A percentile compares a stretch with the other conserved stretches of the same genome.
Evolutionary conservation across 164 flowering plant species (phyloP).

Genomic region (Vitis labrusca): DNA sequence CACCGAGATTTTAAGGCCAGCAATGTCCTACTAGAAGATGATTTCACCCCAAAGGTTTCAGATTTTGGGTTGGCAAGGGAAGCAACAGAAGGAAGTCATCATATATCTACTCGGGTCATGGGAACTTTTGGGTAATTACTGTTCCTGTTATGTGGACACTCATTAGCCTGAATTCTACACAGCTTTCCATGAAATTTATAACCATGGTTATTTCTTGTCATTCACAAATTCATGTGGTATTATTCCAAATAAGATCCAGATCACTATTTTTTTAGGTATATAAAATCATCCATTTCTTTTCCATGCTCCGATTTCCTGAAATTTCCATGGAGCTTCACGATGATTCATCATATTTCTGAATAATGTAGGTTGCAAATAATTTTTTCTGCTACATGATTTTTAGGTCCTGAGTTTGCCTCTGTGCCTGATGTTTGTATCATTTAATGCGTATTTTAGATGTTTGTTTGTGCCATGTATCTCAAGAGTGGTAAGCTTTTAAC

Average conservation of each 20-base stretch:
- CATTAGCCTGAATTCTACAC: too few species aligned
- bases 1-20: slow-evolving; percentile 98
- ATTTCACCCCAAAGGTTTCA: slow-evolving; percentile 94
- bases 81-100: slow-evolving; percentile 76
- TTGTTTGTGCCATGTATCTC: too few species aligned
- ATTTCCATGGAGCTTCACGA: slow-evolving; percentile 27
- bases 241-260: too few species aligned
- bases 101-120: slow-evolving; percentile 83
- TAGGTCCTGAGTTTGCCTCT: background rate
- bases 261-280: too few species aligned
- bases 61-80: slow-evolving; percentile 97
- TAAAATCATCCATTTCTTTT: too few species aligned
- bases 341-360: slow-evolving; percentile 27
- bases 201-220: too few species aligned
- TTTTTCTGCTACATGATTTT: background rate
- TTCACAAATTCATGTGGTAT: too few species aligned
- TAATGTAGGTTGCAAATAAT: background rate
- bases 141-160: background rate
- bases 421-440: background rate
- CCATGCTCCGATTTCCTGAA: too few species aligned
- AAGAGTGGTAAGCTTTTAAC: background rate
- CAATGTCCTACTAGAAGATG: slow-evolving; percentile 83
- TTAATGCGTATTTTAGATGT: background rate
- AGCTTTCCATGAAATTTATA: too few species aligned
- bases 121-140: slow-evolving; percentile 80